These are phyloP conservation scores for Pouteria glomerata DNA, from an alignment of 148 eudicot genomes.

Conservation along the genomic window DNA sequence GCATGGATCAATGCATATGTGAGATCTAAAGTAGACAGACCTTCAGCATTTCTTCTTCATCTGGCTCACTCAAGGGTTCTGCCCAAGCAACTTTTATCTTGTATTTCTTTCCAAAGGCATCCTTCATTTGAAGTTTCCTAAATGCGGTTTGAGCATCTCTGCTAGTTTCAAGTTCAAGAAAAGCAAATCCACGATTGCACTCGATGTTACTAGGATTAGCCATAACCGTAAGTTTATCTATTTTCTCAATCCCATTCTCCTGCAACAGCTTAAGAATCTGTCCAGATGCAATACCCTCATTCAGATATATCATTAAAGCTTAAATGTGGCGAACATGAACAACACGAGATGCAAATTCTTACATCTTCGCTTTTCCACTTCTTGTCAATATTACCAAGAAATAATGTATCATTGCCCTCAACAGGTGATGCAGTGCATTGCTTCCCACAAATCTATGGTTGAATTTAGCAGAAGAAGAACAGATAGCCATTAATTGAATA, in stretches of 20 bases:
- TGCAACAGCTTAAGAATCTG: conserved; percentile 46
- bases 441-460: conserved; percentile 56
- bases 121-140: conserved; percentile 51
- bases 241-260: conserved; percentile 44
- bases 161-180: conserved; percentile 56
- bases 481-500: not conserved
- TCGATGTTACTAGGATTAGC: conserved; percentile 46
- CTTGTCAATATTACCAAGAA: conserved; percentile 61
- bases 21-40: conserved; percentile 23
- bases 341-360: conserved; percentile 16
- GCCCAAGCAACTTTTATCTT: conserved; percentile 66
- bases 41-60: conserved; percentile 54
- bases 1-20: no score
- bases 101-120: conserved; percentile 32
- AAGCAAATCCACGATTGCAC: conserved; percentile 66
- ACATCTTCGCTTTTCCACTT: conserved; percentile 63
- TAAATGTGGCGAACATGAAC: not conserved
- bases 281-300: not conserved
- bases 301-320: conserved; percentile 2
- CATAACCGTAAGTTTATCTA: conserved; percentile 51
- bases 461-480: conserved; percentile 9
- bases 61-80: conserved; percentile 49
- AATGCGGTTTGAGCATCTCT: conserved; percentile 55
- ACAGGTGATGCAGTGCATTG: conserved; percentile 38
- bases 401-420: conserved; percentile 66